Percentiles rank a stretch among this genome's conserved stretches.
Conservation (phyloP, 441 rosid genomes). For the Jatropha podagrica region DNA sequence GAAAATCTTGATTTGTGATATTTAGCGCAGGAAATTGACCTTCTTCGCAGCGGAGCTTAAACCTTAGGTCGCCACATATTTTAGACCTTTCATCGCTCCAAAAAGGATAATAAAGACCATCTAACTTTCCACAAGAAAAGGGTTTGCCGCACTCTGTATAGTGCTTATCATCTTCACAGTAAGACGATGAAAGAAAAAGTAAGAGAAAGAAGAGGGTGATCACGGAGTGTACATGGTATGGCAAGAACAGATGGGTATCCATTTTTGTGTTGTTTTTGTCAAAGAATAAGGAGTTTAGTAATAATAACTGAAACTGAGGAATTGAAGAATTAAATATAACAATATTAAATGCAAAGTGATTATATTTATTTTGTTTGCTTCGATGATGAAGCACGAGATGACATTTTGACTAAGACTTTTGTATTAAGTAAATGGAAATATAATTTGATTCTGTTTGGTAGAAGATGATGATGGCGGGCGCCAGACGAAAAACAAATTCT, state of each 20-base stretch:
- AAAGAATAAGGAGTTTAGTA: neutral
- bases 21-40: neutral
- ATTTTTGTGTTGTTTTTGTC: neutral
- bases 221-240: neutral
- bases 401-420: no score
- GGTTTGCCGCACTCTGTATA: conserved; percentile 20
- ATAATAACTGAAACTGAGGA: neutral
- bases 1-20: no score
- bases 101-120: conserved; percentile 22
- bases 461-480: no score
- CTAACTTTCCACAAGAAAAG: neutral
- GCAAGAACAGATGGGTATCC: conserved; percentile 16
- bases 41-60: conserved; percentile 6
- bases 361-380: no score
- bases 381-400: no score
- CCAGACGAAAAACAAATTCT: no score
- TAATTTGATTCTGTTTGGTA: no score
- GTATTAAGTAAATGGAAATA: no score
- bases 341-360: no score
- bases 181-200: conserved; percentile 19
- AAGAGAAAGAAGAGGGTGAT: conserved; percentile 23
- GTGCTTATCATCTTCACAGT: conserved; percentile 18
- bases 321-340: no score
- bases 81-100: conserved; percentile 10
- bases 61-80: conserved; percentile 15